Evolutionary conservation across 768 basidiomycete genomes (phyloP), one percentile per base, ranked within the genome.

Genomic region (Tulasnella sp.): DNA sequence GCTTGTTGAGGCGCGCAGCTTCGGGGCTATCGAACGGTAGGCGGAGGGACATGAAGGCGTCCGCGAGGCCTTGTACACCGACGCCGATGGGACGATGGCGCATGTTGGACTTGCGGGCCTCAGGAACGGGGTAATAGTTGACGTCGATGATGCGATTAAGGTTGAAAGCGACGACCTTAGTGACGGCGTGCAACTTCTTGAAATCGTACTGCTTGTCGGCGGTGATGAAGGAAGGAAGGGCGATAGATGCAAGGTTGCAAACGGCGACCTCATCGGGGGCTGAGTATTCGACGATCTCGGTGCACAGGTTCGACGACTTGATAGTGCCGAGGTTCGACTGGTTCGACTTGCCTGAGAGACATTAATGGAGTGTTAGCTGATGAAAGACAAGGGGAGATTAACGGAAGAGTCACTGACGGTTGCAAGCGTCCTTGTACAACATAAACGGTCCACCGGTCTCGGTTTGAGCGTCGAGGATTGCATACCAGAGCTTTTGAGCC

Each of bases 401-500:
- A 9, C 29, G 48, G 9, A 10, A 29, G 11, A 9, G 19, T 8
- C n/a, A 73, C 85, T 56, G 66, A 92, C 91, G 73, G 70, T 99
- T 99, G 60, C 87, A 85, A 42, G 91, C 80, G 68, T 98, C 94
- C 75, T 99, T 99, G 80, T 98, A 99, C 25, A 90, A 76, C 91
- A 98, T 98, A 76, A 97, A 99, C 0, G 96, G 96, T n/a, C 85
- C 86, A 51, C 96, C 96, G 0, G 96, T 99, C 74, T 99, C 94
- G 65, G 94, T 92, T 72, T 99, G 96, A 11, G 92, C 83, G 68
- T 98, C 96, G 42, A 98, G 75, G 65, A 98, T 83, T 31, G 92
- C 92, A 69, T 94, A 97, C 94, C 96, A 99, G 38, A 99, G 80
- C 73, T 98, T 97, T 72, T 98, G 96, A 2, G 96, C 96, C 46